phyloP scores from a whole-genome alignment of 2,329 filamentous ascomycete species.

The Fusarium staphyleae region DNA sequence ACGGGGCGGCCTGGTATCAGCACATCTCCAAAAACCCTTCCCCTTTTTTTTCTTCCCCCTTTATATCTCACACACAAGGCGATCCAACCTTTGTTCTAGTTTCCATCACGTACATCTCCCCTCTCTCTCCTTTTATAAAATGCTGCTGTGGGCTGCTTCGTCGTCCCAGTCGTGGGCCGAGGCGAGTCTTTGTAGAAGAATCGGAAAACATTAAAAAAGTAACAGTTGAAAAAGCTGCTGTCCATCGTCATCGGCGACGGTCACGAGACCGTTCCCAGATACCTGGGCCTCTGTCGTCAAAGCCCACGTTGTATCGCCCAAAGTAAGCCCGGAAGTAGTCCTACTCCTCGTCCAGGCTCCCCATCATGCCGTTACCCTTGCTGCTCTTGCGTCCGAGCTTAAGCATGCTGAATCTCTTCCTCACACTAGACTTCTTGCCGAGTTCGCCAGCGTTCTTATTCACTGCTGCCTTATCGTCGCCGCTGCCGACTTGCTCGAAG shows the following conservation, averaged over 20 bases:
- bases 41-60: not conserved
- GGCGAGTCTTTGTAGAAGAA: constrained; percentile 12
- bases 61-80: constrained; percentile 6
- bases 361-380: constrained; percentile 61
- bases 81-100: constrained; percentile 24
- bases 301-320: constrained; percentile 37
- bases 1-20: constrained; percentile 36
- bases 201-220: constrained; percentile 18
- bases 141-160: not conserved
- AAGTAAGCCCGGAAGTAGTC: constrained; percentile 45
- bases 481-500: constrained; percentile 38
- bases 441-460: constrained; percentile 46
- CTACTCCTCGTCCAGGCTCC: constrained; percentile 64
- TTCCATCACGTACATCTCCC: constrained; percentile 16
- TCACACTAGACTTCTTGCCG: constrained; percentile 68
- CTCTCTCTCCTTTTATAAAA: not conserved
- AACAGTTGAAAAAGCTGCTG: not conserved
- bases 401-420: constrained; percentile 80
- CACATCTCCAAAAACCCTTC: constrained; percentile 27
- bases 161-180: not conserved
- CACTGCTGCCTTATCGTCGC: constrained; percentile 37
- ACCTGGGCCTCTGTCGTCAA: constrained; percentile 25
- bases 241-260: constrained; percentile 12
- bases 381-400: constrained; percentile 75
- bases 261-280: constrained; percentile 14